A percentile compares a stretch with the other conserved stretches of the same genome.
Conservation (phyloP, 306 rosid species). For the Alnus glutinosa region DNA sequence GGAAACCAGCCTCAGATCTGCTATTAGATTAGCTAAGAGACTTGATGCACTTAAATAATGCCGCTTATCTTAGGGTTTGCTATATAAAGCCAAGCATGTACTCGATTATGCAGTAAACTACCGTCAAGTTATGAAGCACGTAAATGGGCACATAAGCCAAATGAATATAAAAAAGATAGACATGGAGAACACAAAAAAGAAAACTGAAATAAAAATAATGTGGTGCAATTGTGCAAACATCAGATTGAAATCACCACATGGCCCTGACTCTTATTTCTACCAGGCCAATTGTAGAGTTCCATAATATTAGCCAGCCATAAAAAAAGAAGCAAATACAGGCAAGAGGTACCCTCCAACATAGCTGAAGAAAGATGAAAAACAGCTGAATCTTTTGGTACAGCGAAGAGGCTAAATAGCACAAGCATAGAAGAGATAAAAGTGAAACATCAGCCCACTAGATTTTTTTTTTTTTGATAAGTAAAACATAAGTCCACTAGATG, state of each 20-base stretch:
- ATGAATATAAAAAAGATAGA: neutral
- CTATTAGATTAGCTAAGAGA: neutral
- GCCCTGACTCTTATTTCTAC: slow-evolving; percentile 26
- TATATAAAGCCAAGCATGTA: neutral
- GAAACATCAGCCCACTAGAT: slow-evolving; percentile 25
- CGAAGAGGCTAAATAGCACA: slow-evolving; percentile 12
- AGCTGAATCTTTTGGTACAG: too few relatives aligned
- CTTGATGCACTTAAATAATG: neutral
- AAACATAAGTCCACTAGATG: slow-evolving; percentile 24
- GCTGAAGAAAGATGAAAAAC: neutral
- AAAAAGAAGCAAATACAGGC: slow-evolving; percentile 15
- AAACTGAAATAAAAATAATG: neutral
- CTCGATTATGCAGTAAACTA: neutral
- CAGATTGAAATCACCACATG: neutral
- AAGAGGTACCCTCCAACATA: slow-evolving; percentile 10
- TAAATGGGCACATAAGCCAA: neutral
- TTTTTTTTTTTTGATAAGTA: neutral
- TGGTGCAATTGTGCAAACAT: neutral
- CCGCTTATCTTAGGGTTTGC: neutral
- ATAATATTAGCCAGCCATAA: slow-evolving; percentile 7
- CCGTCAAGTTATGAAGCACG: neutral
- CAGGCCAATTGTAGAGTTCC: slow-evolving; percentile 9
- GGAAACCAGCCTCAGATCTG: neutral
- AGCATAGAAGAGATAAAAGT: slow-evolving; percentile 15
- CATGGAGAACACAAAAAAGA: neutral